These are phyloP conservation scores for Mycena metata DNA, from an alignment of 768 basidiomycete species.

Conservation along the genomic window DNA sequence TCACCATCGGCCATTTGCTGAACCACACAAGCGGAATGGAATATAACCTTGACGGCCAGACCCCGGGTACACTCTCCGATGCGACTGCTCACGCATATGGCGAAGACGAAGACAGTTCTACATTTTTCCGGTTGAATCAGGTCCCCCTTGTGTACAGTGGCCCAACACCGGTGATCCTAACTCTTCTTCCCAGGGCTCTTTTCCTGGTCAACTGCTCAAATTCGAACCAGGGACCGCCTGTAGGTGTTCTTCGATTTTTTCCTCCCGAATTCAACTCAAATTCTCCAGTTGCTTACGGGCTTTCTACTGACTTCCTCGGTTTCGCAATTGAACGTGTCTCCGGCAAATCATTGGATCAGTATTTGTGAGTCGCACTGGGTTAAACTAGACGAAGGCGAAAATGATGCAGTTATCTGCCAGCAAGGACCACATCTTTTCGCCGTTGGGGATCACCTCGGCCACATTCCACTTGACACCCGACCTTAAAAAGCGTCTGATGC, in stretches of 20 bases:
- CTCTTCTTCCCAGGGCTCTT: conserved; percentile 37
- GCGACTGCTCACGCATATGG: conserved; percentile 41
- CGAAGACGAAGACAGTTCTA: conserved; percentile 39
- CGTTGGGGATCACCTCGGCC: conserved; percentile 44
- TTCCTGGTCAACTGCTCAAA: conserved; percentile 43
- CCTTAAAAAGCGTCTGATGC: conserved; percentile 38
- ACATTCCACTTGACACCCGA: conserved; percentile 48
- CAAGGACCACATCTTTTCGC: conserved; percentile 49
- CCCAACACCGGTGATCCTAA: neutral
- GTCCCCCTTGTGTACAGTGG: conserved; percentile 12
- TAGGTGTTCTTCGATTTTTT: conserved; percentile 31
- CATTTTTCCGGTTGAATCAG: conserved; percentile 43
- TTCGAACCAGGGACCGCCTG: conserved; percentile 52
- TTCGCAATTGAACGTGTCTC: conserved; percentile 48
- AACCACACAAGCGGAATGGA: conserved; percentile 50
- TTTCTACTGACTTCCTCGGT: conserved; percentile 47
- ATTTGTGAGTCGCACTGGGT: conserved; percentile 40
- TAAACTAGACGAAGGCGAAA: no score
- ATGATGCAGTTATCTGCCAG: conserved; percentile 30
- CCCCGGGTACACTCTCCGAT: conserved; percentile 26
- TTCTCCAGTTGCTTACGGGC: conserved; percentile 47
- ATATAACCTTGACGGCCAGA: conserved; percentile 39
- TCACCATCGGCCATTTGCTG: conserved; percentile 47
- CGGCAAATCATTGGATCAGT: conserved; percentile 45
- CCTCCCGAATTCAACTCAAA: neutral